phyloP scores from a whole-genome alignment of 768 basidiomycete species.

The Trametes elegans region DNA sequence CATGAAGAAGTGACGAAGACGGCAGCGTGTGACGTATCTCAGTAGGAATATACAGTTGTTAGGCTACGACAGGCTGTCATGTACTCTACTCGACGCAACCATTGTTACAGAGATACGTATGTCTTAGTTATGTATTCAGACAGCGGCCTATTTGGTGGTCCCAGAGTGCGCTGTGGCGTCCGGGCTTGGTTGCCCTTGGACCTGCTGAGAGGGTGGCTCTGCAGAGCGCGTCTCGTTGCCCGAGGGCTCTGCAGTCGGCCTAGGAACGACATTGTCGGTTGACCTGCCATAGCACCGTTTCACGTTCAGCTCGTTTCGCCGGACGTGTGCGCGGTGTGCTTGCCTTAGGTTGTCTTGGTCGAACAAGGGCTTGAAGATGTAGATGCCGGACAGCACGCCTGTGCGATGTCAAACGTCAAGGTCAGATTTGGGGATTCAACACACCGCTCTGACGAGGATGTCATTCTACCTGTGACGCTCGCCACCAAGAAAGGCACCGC shows the following conservation, averaged over 20 bases:
- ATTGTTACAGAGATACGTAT: neutral
- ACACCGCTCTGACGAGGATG: neutral
- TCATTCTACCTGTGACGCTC: constrained; percentile 48
- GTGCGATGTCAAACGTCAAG: neutral
- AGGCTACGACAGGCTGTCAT: neutral
- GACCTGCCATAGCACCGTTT: constrained; percentile 2
- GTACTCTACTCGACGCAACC: neutral
- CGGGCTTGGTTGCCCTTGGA: neutral
- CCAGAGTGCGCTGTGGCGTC: neutral
- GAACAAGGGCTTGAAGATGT: constrained; percentile 59
- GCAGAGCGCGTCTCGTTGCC: too few species aligned
- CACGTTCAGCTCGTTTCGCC: constrained; percentile 2
- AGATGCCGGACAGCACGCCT: constrained; percentile 64
- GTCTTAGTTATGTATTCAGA: neutral
- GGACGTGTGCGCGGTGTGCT: neutral
- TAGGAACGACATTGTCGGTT: neutral
- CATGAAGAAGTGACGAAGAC: neutral
- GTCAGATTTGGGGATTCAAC: constrained; percentile 8
- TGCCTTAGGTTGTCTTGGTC: constrained; percentile 19
- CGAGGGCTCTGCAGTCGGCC: neutral
- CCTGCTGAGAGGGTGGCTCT: too few species aligned
- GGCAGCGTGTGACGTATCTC: too few species aligned
- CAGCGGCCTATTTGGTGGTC: neutral
- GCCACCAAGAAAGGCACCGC: constrained; percentile 54
- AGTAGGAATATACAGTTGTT: too few species aligned